Evolutionary conservation across 1,284 basidiomycete species (phyloP).

Genomic region (Marasmius tenuissimus): DNA sequence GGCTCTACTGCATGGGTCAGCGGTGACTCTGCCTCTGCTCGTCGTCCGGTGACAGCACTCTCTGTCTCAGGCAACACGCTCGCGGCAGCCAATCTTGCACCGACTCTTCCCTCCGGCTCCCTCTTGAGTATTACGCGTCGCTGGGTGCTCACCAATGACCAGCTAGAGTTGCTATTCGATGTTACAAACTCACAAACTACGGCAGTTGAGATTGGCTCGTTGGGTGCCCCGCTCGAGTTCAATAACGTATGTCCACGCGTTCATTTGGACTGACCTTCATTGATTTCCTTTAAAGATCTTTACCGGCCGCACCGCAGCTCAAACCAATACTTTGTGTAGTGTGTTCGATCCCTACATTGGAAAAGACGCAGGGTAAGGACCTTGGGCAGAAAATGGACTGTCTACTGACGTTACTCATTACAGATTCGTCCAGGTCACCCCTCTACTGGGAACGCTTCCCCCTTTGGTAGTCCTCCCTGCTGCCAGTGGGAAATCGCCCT

Average conservation of each 20-base stretch:
- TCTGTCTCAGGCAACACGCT: constrained; percentile 42
- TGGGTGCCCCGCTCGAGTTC: constrained; percentile 56
- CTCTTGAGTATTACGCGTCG: constrained; percentile 52
- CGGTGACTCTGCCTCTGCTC: constrained; percentile 47
- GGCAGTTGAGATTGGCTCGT: constrained; percentile 54
- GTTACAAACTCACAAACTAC: constrained; percentile 46
- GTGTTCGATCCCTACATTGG: constrained; percentile 61
- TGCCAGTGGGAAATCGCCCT: constrained; percentile 38
- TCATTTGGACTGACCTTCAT: neutral
- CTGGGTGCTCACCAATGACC: constrained; percentile 45
- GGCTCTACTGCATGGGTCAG: constrained; percentile 47
- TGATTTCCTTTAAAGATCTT: constrained; percentile 42
- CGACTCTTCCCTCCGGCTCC: constrained; percentile 46
- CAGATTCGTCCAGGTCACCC: constrained; percentile 44
- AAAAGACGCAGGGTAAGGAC: constrained; percentile 52
- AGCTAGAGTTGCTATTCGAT: constrained; percentile 51
- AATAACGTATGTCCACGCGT: constrained; percentile 43
- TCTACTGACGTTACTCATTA: neutral
- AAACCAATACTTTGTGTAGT: constrained; percentile 54
- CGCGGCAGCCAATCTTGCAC: constrained; percentile 48
- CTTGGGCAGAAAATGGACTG: constrained; percentile 25
- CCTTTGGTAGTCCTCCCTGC: constrained; percentile 52
- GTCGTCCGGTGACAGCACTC: constrained; percentile 39
- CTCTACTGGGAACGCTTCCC: constrained; percentile 53
- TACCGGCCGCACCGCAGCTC: constrained; percentile 48